Conservation (phyloP, 148 eudicot genomes). For the Silene uniflora region DNA sequence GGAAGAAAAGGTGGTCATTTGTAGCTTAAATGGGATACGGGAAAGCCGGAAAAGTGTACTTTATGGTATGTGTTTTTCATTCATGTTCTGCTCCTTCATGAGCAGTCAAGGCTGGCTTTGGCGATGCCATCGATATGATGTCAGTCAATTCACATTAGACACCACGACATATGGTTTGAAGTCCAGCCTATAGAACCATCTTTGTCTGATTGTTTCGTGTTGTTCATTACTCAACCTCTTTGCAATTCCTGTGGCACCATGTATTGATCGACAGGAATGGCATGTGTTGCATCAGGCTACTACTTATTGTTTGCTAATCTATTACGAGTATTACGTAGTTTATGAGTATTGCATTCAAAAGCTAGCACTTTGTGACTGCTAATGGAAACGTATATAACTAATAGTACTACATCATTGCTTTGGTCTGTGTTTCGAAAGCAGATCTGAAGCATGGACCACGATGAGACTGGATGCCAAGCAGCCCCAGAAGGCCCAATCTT, state of each 20-base stretch:
- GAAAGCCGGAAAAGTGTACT: no score
- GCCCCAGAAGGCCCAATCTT: constrained; percentile 53
- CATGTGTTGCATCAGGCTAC: background rate
- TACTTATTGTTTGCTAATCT: background rate
- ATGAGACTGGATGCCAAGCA: constrained; percentile 59
- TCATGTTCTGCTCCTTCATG: background rate
- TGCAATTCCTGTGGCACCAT: background rate
- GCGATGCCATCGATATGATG: background rate
- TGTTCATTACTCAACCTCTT: background rate
- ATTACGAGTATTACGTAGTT: background rate
- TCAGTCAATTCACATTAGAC: background rate
- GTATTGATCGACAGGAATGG: background rate
- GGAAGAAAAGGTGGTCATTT: background rate
- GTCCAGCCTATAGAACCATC: background rate
- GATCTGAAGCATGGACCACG: constrained; percentile 49
- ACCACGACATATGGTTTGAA: background rate
- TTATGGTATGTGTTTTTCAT: background rate
- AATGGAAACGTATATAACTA: background rate
- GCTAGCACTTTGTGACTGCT: no score
- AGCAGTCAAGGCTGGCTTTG: background rate
- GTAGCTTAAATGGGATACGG: background rate
- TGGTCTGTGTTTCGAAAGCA: constrained; percentile 17
- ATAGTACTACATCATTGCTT: background rate
- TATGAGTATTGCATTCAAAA: background rate
- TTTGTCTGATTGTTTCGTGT: background rate